Conservation (phyloP, 2,329 filamentous ascomycete genomes). For the Colletotrichum euphorbiae region DNA sequence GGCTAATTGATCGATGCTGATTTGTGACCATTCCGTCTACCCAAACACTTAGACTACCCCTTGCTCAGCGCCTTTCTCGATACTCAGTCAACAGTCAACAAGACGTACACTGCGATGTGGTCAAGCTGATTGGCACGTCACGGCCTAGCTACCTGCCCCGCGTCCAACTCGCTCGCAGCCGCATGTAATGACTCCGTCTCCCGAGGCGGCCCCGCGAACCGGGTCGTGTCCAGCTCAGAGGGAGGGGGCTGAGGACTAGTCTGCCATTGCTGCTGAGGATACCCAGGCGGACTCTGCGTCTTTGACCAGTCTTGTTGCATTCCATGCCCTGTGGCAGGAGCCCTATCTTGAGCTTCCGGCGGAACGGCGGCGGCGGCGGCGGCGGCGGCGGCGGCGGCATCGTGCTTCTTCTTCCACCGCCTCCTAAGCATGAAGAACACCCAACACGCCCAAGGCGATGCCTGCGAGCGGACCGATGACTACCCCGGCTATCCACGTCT, state of each 20-base stretch:
- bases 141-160: neutral
- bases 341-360: neutral
- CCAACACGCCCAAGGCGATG: neutral
- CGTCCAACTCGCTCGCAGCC: neutral
- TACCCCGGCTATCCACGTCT: constrained; percentile 17
- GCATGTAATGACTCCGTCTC: neutral
- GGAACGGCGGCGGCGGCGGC: neutral
- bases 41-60: too few relatives aligned
- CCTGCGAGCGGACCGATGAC: constrained; percentile 6
- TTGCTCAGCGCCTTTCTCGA: too few relatives aligned
- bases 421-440: constrained; percentile 5
- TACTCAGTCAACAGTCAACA: too few relatives aligned
- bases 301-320: constrained; percentile 4
- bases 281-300: neutral
- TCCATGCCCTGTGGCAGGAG: neutral
- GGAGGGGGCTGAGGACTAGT: neutral
- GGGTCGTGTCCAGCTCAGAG: constrained; percentile 1
- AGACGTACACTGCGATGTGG: too few relatives aligned
- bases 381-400: too few relatives aligned
- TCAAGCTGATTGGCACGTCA: neutral
- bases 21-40: too few relatives aligned
- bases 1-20: too few relatives aligned
- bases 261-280: neutral
- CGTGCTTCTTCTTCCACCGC: constrained; percentile 8
- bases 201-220: neutral